A percentile compares a stretch with the other conserved stretches of the same genome.
phyloP scores from a whole-genome alignment of 2,329 filamentous ascomycete genomes.

The Achaetomium macrosporum region DNA sequence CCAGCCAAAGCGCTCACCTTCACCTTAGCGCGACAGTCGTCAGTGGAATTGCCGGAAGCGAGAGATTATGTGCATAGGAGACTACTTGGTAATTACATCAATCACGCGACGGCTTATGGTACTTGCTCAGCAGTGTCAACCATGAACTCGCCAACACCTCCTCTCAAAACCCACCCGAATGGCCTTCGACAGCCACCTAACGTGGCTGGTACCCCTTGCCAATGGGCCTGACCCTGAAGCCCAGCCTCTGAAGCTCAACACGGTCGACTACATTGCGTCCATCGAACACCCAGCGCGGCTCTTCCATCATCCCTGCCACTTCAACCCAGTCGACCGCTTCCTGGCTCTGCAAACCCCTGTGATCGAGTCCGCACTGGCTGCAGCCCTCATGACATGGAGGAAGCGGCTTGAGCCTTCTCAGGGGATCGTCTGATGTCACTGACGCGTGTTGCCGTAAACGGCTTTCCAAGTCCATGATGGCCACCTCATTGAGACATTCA shows the following conservation, averaged over 20 bases:
- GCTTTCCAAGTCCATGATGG: constrained; percentile 26
- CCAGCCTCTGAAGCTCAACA: constrained; percentile 19
- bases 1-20: no score
- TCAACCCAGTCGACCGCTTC: constrained; percentile 23
- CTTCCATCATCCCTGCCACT: constrained; percentile 21
- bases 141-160: neutral
- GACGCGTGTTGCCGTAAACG: constrained; percentile 1
- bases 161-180: neutral
- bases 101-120: no score
- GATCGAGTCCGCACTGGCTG: constrained; percentile 2
- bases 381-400: constrained; percentile 13
- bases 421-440: constrained; percentile 20
- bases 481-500: constrained; percentile 25
- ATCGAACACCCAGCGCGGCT: constrained; percentile 25
- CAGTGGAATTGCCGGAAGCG: neutral
- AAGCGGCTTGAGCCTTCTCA: constrained; percentile 20
- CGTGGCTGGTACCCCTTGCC: constrained; percentile 16
- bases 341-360: neutral
- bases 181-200: neutral
- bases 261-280: constrained; percentile 23
- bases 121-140: neutral
- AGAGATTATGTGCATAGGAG: no score
- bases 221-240: constrained; percentile 21
- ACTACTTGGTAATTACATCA: neutral
- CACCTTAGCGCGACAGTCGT: no score